Conservation (phyloP, 148 eudicot genomes). For the Rhododendron simsii region DNA sequence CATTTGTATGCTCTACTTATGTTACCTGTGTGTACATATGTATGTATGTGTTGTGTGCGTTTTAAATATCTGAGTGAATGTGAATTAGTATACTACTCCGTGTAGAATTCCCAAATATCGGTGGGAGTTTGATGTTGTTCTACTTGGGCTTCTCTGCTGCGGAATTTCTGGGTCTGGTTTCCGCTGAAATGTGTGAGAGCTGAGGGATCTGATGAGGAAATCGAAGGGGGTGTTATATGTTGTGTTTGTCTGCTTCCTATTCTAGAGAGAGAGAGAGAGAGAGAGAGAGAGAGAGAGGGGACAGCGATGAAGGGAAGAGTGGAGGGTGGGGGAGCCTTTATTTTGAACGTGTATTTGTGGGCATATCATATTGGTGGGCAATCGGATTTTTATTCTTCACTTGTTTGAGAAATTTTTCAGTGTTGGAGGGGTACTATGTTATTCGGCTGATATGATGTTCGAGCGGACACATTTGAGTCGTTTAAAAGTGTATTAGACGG, state of each 20-base stretch:
- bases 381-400: background rate
- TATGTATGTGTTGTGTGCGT: background rate
- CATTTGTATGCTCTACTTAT: conserved; percentile 25
- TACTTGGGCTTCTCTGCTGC: background rate
- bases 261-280: conserved; percentile 3
- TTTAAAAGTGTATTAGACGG: too few species aligned
- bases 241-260: background rate
- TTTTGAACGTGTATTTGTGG: background rate
- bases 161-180: background rate
- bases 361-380: background rate
- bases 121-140: background rate
- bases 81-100: too few species aligned
- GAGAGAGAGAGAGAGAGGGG: background rate
- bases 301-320: background rate
- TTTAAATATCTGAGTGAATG: background rate
- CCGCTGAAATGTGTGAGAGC: background rate
- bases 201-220: background rate
- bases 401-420: background rate
- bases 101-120: too few species aligned
- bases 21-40: background rate
- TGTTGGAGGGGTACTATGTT: too few species aligned
- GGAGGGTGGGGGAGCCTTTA: background rate
- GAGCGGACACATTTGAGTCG: too few species aligned
- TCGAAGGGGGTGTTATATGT: background rate
- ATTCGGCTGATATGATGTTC: too few species aligned